Conservation (phyloP, 2,329 filamentous ascomycete species). For the Metarhizium rileyi region DNA sequence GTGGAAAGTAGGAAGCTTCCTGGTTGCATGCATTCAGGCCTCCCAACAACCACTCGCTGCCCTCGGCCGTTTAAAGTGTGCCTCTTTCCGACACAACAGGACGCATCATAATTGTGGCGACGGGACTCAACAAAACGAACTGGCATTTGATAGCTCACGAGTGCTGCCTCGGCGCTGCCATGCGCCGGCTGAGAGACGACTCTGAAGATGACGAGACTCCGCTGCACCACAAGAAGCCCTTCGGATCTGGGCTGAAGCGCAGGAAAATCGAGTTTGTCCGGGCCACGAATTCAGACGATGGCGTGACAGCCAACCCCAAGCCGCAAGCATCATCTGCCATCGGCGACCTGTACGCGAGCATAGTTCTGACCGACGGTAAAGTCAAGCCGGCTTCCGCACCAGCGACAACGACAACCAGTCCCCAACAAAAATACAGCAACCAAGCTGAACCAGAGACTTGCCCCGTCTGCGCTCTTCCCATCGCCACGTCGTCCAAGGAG, state of each 20-base stretch:
- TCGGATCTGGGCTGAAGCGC: slow-evolving; percentile 46
- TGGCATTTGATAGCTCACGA: neutral
- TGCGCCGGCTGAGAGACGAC: slow-evolving; percentile 18
- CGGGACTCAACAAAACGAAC: neutral
- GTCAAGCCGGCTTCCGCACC: slow-evolving; percentile 8
- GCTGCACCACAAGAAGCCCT: slow-evolving; percentile 42
- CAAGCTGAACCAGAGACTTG: slow-evolving; percentile 17
- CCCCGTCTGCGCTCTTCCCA: slow-evolving; percentile 25
- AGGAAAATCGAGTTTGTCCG: slow-evolving; percentile 48
- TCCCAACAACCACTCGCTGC: too few relatives aligned
- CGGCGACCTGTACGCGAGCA: slow-evolving; percentile 54
- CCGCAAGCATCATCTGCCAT: slow-evolving; percentile 20
- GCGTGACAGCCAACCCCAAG: slow-evolving; percentile 16
- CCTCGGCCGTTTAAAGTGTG: too few relatives aligned
- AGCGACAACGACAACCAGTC: slow-evolving; percentile 2
- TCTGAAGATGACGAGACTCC: slow-evolving; percentile 31
- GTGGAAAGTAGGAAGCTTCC: too few relatives aligned
- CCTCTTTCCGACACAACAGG: neutral
- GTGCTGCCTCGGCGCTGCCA: slow-evolving; percentile 6
- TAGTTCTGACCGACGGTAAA: slow-evolving; percentile 45
- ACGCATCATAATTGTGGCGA: neutral
- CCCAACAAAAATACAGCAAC: neutral
- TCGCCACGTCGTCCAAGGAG: slow-evolving; percentile 20
- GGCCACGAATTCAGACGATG: slow-evolving; percentile 31
- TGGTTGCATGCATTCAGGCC: too few relatives aligned